Evolutionary conservation across 352 stramenopile species (phyloP).

Genomic region (Pythium coloratum): DNA sequence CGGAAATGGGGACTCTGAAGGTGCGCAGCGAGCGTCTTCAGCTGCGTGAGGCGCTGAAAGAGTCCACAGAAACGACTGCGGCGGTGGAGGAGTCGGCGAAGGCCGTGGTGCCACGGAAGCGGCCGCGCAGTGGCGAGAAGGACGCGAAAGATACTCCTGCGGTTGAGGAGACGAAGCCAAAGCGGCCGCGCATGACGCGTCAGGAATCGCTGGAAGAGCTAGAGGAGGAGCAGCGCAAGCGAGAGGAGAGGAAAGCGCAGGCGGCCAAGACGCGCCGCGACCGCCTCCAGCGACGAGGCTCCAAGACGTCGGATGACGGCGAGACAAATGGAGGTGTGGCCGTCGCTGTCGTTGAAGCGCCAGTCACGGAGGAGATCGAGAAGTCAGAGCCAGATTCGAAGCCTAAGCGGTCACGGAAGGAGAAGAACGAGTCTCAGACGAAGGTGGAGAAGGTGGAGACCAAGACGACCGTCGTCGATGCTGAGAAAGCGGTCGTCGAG

Average conservation of each 20-base stretch:
- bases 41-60: conserved; percentile 12
- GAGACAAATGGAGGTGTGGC: neutral
- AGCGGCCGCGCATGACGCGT: conserved; percentile 5
- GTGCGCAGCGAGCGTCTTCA: conserved; percentile 29
- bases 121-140: conserved; percentile 3
- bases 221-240: conserved; percentile 5
- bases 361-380: neutral
- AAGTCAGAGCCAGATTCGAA: neutral
- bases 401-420: neutral
- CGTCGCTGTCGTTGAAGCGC: neutral
- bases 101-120: conserved; percentile 10
- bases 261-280: neutral
- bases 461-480: neutral
- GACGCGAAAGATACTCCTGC: neutral
- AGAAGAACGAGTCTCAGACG: neutral
- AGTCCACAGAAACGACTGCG: conserved; percentile 8
- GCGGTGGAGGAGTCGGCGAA: conserved; percentile 9
- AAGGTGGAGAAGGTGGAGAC: conserved; percentile 1
- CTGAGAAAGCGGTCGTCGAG: neutral
- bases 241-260: neutral
- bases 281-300: neutral
- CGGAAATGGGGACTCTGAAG: neutral
- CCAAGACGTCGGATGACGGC: neutral
- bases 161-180: conserved; percentile 2
- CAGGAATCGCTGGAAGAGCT: conserved; percentile 5